Evolutionary conservation across 2,329 filamentous ascomycete species (phyloP).

Genomic region (Claviceps purpurea): DNA sequence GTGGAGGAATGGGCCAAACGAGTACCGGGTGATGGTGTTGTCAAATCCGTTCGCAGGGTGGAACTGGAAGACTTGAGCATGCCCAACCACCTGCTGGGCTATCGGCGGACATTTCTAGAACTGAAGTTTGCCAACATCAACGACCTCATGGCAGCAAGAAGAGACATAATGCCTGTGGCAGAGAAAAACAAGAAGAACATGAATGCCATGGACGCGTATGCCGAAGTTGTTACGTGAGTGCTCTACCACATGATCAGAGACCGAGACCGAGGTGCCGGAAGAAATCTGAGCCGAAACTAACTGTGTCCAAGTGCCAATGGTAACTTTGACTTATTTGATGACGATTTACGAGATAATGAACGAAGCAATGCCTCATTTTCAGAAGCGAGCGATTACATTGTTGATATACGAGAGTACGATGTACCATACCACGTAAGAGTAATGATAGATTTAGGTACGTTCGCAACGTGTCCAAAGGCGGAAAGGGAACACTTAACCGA

Average conservation of each 20-base stretch:
- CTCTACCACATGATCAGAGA: neutral
- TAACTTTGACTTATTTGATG: conserved; percentile 92
- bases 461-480: conserved; percentile 4
- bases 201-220: conserved; percentile 96
- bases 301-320: conserved; percentile 42
- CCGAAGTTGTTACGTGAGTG: conserved; percentile 78
- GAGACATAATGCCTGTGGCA: conserved; percentile 75
- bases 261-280: neutral
- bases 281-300: conserved; percentile 7
- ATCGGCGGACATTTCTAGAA: conserved; percentile 77
- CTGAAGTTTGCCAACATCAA: conserved; percentile 77
- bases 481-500: neutral
- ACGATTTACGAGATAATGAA: conserved; percentile 70
- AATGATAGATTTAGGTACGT: conserved; percentile 76
- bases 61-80: conserved; percentile 90
- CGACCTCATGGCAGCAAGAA: conserved; percentile 74
- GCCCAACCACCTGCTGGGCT: conserved; percentile 91
- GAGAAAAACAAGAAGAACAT: conserved; percentile 95
- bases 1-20: conserved; percentile 91
- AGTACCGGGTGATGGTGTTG: conserved; percentile 62
- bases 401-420: conserved; percentile 98
- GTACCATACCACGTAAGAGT: conserved; percentile 98
- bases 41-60: conserved; percentile 64
- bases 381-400: conserved; percentile 91
- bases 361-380: conserved; percentile 60